Evolutionary conservation across 768 basidiomycete genomes (phyloP), one percentile per base, ranked within the genome.

Genomic region (Russula sp.): DNA sequence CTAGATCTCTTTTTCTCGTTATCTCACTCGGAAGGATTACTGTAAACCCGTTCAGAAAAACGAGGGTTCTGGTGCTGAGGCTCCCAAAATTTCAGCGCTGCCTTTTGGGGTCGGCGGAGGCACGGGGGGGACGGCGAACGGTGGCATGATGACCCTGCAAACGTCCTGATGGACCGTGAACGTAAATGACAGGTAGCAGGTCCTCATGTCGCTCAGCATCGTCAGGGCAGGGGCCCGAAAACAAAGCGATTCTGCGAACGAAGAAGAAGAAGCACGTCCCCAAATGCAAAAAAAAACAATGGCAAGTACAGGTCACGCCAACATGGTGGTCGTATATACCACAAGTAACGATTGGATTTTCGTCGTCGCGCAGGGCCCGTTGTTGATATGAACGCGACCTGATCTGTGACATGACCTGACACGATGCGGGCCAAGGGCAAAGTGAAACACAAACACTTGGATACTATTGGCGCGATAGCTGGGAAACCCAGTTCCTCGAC

Each of bases 131-230:
- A 38, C 36, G 36, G 25, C 25, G 25, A 29, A 29, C 25, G 25
- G 29, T 49, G 35, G 25, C 18, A 53, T 43, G 34, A 25, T 34
- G 45, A 58, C 61, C 61, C 45, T 58, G 61, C 56, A 52, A 46
- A 41, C 1, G 25, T 29, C 56, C 38, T 39, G 38, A 45, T 45
- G 35, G 22, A 32, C 7, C 18, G 39, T 14, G 61, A 41, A 62
- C 56, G 50, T 58, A 62, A 53, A 36, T 36, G 50, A 52, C 20
- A 53, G 61, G 43, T 32, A 29, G 46, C 36, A 36, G 51, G 20
- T 36, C 42, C 42, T 52, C 50, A 38, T 46, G 56, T n/a, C n/a
- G n/a, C n/a, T n/a, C n/a, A 38, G 20, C 13, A 54, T 10, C n/a
- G 2, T 34, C 25, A 47, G 59, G 59, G 45, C 48, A 29, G 35